These are phyloP conservation scores for Suillus decipiens DNA, from an alignment of 768 basidiomycete species.

Conservation along the genomic window DNA sequence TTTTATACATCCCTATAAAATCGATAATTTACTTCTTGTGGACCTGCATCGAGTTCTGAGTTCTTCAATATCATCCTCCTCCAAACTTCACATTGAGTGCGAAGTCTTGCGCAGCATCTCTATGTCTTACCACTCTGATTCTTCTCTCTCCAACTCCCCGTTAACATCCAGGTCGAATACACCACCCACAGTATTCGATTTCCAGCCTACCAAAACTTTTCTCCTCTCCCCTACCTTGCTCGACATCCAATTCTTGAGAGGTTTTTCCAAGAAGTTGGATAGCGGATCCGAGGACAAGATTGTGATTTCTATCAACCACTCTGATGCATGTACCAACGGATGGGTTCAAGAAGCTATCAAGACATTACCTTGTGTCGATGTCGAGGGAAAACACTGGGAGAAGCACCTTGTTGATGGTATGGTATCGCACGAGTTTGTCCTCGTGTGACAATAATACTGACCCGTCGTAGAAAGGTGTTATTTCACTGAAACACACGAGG, in stretches of 20 bases:
- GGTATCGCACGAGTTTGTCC: neutral
- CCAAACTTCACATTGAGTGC: neutral
- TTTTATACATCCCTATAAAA: constrained; percentile 26
- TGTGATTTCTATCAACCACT: constrained; percentile 24
- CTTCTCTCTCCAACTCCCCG: constrained; percentile 18
- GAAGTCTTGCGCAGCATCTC: neutral
- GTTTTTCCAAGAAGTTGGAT: constrained; percentile 24
- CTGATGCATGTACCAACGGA: neutral
- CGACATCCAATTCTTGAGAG: constrained; percentile 13
- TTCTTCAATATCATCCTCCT: neutral
- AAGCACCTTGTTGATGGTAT: neutral
- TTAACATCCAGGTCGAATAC: constrained; percentile 25
- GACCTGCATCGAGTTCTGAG: neutral
- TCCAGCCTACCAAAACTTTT: constrained; percentile 19
- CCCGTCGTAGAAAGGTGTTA: neutral
- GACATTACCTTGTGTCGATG: neutral
- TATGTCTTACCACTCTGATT: constrained; percentile 23
- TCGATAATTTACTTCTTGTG: constrained; percentile 12
- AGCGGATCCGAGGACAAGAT: constrained; percentile 32
- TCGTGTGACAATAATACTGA: neutral
- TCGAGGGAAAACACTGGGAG: constrained; percentile 1
- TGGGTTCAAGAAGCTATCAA: neutral
- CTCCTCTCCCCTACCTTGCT: constrained; percentile 26
- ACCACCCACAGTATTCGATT: constrained; percentile 25
- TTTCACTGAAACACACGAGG: neutral